Conservation (phyloP, 805 yeast species). For the Yarrowia bubula region DNA sequence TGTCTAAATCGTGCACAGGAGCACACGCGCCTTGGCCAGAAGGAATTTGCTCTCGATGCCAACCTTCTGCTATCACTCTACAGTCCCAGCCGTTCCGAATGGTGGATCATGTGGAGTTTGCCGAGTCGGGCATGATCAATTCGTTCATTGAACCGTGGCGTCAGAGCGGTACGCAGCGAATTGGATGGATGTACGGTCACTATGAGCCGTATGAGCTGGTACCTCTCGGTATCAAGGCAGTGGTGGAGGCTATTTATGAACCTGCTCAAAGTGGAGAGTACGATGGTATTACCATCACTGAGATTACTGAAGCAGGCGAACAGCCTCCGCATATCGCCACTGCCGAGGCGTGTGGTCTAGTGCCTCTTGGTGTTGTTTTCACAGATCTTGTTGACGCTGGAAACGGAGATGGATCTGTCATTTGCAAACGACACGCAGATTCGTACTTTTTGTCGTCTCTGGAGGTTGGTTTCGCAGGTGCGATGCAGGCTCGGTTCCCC, state of each 20-base stretch:
- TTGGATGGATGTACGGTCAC: conserved; percentile 80
- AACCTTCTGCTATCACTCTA: conserved; percentile 90
- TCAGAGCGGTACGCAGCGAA: conserved; percentile 77
- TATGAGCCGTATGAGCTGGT: conserved; percentile 76
- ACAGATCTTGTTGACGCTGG: conserved; percentile 91
- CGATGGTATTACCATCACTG: conserved; percentile 77
- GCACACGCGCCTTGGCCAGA: conserved; percentile 94
- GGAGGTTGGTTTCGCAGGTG: conserved; percentile 81
- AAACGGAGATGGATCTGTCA: conserved; percentile 78
- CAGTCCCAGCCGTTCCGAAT: conserved; percentile 87
- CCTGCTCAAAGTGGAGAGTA: conserved; percentile 84
- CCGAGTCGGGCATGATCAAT: conserved; percentile 69
- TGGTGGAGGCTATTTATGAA: conserved; percentile 90
- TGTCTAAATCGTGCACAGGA: conserved; percentile 58
- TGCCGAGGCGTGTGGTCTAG: conserved; percentile 59
- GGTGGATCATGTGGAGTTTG: conserved; percentile 97
- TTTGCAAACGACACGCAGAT: conserved; percentile 89
- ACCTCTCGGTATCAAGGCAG: conserved; percentile 91
- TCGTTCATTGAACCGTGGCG: conserved; percentile 92
- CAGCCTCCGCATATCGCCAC: conserved; percentile 46
- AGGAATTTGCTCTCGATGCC: conserved; percentile 95
- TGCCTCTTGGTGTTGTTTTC: conserved; percentile 77
- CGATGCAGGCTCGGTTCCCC: conserved; percentile 65
- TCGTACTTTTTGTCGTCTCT: conserved; percentile 87
- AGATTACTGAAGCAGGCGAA: conserved; percentile 45